Evolutionary conservation across 768 basidiomycete species (phyloP), one percentile per base, ranked within the genome.

Genomic region (Mycena galopus): DNA sequence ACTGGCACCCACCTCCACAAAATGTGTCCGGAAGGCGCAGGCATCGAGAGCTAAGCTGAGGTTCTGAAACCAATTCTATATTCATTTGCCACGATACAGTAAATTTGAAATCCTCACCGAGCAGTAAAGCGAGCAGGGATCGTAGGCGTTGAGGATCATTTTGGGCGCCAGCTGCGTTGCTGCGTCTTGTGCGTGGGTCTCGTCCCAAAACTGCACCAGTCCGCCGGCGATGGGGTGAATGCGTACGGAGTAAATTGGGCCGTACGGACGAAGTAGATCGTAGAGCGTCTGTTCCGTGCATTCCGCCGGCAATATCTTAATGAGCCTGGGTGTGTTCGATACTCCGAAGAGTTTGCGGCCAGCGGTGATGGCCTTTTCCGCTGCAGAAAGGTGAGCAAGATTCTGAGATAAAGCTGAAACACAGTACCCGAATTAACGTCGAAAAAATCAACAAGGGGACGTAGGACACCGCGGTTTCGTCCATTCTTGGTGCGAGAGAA

Each of bases 111-210:
- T 8, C 35, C 75, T 65, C 30, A 76, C 75, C 32, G 73, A 60
- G 56, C 69, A 74, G 30, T 69, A 74, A 8, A 76, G 29, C 2
- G 70, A 29, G 39, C 73, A 72, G 1, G 75, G 70, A 23, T 76
- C 73, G 67, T 74, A 76, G 9, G 59, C 21, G 2, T 66, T n/a
- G 7, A 76, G 47, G 0, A 35, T 27, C 16, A 65, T 44, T 30
- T 65, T 63, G 17, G 59, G 65, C n/a, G 29, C 10, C 25, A 71
- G 35, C 1, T 37, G 27, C 9, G 21, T 35, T 50, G 76, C 75
- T 12, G 73, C 75, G 4, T 61, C 56, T 47, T 37, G 19, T 25
- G 76, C 76, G 21, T 77, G 35, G 16, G 53, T 60, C 37, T 74
- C 76, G 16, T 44, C 44, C 76, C 74, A 77, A 51, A 62, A 62